phyloP scores from a whole-genome alignment of 1,284 basidiomycete genomes.

The Cystobasidium pallidum region DNA sequence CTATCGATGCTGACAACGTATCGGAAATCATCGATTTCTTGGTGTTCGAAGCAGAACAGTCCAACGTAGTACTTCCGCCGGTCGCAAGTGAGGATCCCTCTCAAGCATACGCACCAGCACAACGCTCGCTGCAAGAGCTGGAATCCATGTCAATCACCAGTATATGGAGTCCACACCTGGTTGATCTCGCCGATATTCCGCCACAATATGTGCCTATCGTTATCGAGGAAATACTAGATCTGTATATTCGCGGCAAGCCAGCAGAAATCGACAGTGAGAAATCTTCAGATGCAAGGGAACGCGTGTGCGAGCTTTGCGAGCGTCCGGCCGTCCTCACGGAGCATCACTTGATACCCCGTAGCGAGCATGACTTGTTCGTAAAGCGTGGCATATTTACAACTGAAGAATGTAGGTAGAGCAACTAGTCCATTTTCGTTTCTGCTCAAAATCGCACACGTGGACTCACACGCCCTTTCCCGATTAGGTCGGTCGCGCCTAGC shows the following conservation, averaged over 20 bases:
- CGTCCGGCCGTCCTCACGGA: slow-evolving; percentile 27
- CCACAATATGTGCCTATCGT: neutral
- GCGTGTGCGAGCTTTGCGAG: slow-evolving; percentile 37
- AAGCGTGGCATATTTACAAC: slow-evolving; percentile 34
- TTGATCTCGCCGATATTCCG: slow-evolving; percentile 6
- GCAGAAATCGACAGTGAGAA: neutral
- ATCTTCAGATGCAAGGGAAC: neutral
- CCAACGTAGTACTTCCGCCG: slow-evolving; percentile 4
- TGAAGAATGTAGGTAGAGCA: slow-evolving; percentile 26
- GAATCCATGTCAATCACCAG: slow-evolving; percentile 25
- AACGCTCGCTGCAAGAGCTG: slow-evolving; percentile 28
- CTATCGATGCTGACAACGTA: neutral
- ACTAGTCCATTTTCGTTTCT: neutral
- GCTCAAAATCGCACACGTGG: neutral
- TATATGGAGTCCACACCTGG: slow-evolving; percentile 21
- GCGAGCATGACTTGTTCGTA: slow-evolving; percentile 35
- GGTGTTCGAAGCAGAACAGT: slow-evolving; percentile 1
- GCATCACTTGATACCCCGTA: slow-evolving; percentile 41
- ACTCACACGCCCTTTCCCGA: neutral
- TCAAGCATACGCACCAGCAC: neutral
- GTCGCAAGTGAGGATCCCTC: neutral
- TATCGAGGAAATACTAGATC: slow-evolving; percentile 26
- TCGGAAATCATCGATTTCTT: slow-evolving; percentile 24
- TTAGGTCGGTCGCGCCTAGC: slow-evolving; percentile 27
- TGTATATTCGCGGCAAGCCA: slow-evolving; percentile 7